Evolutionary conservation across 1,284 basidiomycete genomes (phyloP).

Genomic region (Cutaneotrichosporon arboriforme): DNA sequence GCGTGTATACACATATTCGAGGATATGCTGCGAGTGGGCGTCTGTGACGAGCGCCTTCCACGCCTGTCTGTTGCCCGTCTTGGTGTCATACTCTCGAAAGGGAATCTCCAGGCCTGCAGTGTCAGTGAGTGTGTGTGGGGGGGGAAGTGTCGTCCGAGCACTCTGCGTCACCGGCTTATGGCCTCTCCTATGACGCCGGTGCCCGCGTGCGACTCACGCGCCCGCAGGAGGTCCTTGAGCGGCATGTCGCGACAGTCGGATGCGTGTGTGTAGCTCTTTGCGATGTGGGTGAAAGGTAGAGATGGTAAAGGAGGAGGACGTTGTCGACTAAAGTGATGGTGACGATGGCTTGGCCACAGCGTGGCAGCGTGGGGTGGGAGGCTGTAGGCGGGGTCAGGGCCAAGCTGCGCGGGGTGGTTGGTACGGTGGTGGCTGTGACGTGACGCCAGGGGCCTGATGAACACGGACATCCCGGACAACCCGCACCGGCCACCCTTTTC

Average conservation of each 20-base stretch:
- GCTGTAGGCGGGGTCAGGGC: neutral
- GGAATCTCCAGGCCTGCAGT: slow-evolving; percentile 43
- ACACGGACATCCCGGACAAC: neutral
- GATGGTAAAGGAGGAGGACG: neutral
- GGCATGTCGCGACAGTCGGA: slow-evolving; percentile 26
- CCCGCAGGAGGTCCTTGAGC: slow-evolving; percentile 42
- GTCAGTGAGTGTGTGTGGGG: neutral
- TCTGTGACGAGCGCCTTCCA: slow-evolving; percentile 99
- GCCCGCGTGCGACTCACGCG: slow-evolving; percentile 43
- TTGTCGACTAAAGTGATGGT: neutral
- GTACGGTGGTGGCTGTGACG: neutral
- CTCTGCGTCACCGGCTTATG: no score
- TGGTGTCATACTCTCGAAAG: slow-evolving; percentile 15
- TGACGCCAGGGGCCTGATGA: neutral
- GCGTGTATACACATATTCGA: slow-evolving; percentile 83
- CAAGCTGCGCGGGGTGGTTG: neutral
- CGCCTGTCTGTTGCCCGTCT: slow-evolving; percentile 43
- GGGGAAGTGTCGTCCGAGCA: neutral
- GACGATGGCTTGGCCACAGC: no score
- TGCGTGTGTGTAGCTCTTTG: no score
- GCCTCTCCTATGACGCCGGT: no score
- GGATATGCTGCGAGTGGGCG: slow-evolving; percentile 76
- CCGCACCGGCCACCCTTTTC: no score
- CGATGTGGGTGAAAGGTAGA: neutral
- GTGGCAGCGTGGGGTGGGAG: neutral